phyloP scores from a whole-genome alignment of 441 rosid species.

The Croton setiger region DNA sequence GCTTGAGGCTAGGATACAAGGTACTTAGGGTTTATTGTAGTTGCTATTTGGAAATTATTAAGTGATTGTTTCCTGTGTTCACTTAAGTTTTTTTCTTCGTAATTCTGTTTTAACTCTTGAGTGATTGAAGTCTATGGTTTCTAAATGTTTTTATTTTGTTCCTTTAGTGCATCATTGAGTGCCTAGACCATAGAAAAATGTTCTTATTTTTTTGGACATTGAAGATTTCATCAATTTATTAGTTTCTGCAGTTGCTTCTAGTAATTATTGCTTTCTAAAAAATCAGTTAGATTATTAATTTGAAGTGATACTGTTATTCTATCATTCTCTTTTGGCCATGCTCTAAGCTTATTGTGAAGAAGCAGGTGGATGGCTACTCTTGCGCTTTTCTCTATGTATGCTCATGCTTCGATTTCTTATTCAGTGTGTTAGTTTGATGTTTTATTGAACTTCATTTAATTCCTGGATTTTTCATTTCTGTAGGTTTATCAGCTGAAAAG shows the following conservation, averaged over 20 bases:
- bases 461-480: conserved; percentile 8
- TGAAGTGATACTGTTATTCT: neutral
- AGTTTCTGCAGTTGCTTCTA: conserved; percentile 1
- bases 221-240: neutral
- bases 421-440: neutral
- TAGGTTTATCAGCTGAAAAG: conserved; percentile 39
- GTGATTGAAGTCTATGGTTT: neutral
- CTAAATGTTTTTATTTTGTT: neutral
- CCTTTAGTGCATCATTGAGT: neutral
- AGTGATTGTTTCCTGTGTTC: too few species aligned
- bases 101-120: neutral
- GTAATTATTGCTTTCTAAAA: neutral
- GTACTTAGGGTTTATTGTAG: conserved; percentile 24
- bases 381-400: neutral
- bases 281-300: neutral
- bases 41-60: neutral
- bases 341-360: neutral
- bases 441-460: neutral
- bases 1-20: conserved; percentile 40
- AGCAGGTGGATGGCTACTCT: neutral
- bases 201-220: neutral
- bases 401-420: neutral
- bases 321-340: neutral
- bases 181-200: neutral
- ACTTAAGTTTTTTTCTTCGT: neutral